Base-by-base conservation (phyloP, 257 asterid genomes). In the Oldenlandia corymbosa region DNA sequence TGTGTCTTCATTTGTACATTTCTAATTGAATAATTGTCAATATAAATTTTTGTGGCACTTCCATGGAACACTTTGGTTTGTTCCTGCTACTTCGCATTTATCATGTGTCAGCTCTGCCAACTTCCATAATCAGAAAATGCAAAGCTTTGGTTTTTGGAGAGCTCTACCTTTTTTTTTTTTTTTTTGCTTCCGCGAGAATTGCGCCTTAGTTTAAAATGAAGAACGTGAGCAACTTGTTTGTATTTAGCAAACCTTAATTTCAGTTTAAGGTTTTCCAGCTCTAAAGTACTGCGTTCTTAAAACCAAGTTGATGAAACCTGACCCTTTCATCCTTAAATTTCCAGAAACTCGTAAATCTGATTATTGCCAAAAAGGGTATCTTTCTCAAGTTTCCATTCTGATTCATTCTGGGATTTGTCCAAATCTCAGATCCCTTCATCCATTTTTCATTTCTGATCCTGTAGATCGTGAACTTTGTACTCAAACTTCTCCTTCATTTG, bases 241-340 rank as follows among this genome's bases (percentile, higher is more conserved):
- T 14, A 60, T 41, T 41, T 56, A 0, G 37, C 32, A 75, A 12
- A n/a, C 72, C 67, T n/a, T n/a, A n/a, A n/a, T n/a, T 73, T 32
- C 21, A 49, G 21, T 52, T 63, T 45, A 78, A 53, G 78, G 60
- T 53, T 74, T 66, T 54, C 62, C 80, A 74, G 79, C 71, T 72
- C 73, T 62, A 73, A 68, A 74, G 78, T 46, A 31, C 58, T 61
- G 53, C 39, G 9, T 8, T 62, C 51, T 4, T n/a, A n/a, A 24
- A 5, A 18, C 30, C 77, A 49, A 12, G 62, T 65, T 62, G 59
- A 73, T 43, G 16, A 72, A 69, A 5, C 47, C 43, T 63, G 51
- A 23, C n/a, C n/a, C n/a, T 34, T 4, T 3, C n/a, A 16, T 45
- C 39, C 66, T 3, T 45, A 31, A 8, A 18, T 43, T 18, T 34